Conservation (phyloP, 2,329 filamentous ascomycete species). For the Cladosporium cucumerinum region DNA sequence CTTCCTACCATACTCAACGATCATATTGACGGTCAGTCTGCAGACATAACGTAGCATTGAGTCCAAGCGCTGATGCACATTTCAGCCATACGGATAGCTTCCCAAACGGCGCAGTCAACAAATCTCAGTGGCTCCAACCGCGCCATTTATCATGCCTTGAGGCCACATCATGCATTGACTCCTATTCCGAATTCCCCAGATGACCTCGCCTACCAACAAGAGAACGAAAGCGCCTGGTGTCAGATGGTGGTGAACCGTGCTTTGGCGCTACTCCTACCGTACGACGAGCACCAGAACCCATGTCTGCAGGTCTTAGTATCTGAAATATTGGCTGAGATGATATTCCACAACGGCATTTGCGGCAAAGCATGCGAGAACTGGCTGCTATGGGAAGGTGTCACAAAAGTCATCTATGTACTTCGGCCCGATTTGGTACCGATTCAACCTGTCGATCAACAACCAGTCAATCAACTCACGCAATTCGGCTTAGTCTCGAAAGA, state of each 20-base stretch:
- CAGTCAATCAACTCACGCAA: conserved; percentile 50
- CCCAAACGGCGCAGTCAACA: not conserved
- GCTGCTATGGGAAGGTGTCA: conserved; percentile 81
- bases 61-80: not conserved
- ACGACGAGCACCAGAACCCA: conserved; percentile 85
- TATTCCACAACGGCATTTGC: conserved; percentile 76
- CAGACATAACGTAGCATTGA: not conserved
- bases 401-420: conserved; percentile 59
- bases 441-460: conserved; percentile 23
- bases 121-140: conserved; percentile 5
- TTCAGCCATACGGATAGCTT: conserved; percentile 24
- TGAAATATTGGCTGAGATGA: conserved; percentile 85
- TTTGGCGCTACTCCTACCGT: conserved; percentile 79
- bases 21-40: conserved; percentile 68
- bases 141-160: conserved; percentile 72
- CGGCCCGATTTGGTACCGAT: conserved; percentile 32
- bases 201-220: conserved; percentile 53
- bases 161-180: conserved; percentile 74
- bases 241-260: conserved; percentile 82
- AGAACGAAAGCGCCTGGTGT: conserved; percentile 80
- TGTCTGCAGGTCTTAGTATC: conserved; percentile 79
- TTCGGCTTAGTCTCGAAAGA: conserved; percentile 51
- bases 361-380: conserved; percentile 81
- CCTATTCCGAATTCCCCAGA: conserved; percentile 63
- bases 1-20: conserved; percentile 75